Base-by-base conservation (phyloP, 2,329 filamentous ascomycete species). In the Botrytis elliptica region DNA sequence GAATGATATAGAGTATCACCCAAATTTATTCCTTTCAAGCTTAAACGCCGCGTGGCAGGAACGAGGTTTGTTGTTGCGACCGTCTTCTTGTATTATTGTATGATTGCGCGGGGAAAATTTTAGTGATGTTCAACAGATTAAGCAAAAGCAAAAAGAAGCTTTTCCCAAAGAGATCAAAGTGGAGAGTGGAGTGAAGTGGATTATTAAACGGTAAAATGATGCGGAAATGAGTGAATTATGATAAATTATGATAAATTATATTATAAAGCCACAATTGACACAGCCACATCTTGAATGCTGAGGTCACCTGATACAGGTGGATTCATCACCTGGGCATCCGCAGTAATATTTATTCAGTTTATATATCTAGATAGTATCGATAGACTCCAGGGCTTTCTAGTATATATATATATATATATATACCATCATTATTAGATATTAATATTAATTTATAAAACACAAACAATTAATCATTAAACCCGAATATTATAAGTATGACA, bases 31-130 rank as follows among this genome's bases (percentile, higher is more conserved):
- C 20, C n/a, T 46, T 64, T 70, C n/a, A 49, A 71, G 29, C 49
- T 72, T 72, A 42, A 29, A 67, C 70, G 29, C 62, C 62, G 62
- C 70, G 70, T 72, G 70, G 70, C 49, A 72, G 70, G 70, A 72
- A 72, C 49, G 70, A 71, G 70, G 70, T 55, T 46, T 49, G 44
- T 52, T 68, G 46, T 68, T 64, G 62, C 59, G 25, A 62, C n/a
- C 16, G 44, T 52, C 25, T 36, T 46, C 33, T 33, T 33, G 33
- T 33, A 33, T 33, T n/a, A n/a, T 52, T n/a, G 49, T 14, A 14
- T 52, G 5, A 46, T 63, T 52, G 60, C 70, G 70, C 70, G 70
- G 70, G 60, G 70, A 65, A 57, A 57, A 42, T 40, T 65, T 65
- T 65, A 33, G 36, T 55, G 52, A 57, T 57, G 70, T 42, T 65